Evolutionary conservation across 2,329 filamentous ascomycete species (phyloP), one percentile per base, ranked within the genome.

Genomic region (Aureobasidium sp.): DNA sequence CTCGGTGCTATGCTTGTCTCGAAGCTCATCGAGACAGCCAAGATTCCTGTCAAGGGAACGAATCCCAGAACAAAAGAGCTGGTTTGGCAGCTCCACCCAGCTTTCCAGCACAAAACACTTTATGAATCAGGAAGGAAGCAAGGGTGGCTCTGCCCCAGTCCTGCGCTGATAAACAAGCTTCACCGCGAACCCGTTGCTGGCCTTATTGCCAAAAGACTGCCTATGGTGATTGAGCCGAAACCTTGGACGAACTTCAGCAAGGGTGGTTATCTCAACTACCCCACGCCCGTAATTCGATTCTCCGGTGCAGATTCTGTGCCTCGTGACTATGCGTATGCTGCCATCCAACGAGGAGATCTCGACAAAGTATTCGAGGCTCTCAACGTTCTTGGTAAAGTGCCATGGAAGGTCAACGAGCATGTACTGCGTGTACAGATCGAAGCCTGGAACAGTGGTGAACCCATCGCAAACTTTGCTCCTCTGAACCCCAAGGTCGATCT

Each of bases 371-470:
- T 91, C 66, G 83, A 85, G 62, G 92, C 90, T 0, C 78, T 99
- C 5, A 90, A 96, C 72, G 88, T 95, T 21, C 81, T 99, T 1
- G 91, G 92, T 3, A 87, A 86, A 69, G 96, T 93, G 0, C 84
- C 88, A 4, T 99, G 94, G 94, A 83, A 81, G 62, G 87, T 99
- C 74, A 97, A 99, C 74, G 80, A 79, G 16, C 77, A 85, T 2
- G 86, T 97, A 1, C 87, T 96, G 65, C 79, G 88, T 57, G 88
- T 96, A 27, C 91, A 97, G 85, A 79, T 95, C 15, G 83, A 95
- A 68, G 91, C 88, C 0, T 99, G 94, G 94, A 99, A 99, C 71
- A 83, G 80, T 1, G 94, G 92, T 16, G 83, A 94, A 67, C 78
- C 78, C n/a, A 78, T 97, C 63, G 93, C 86, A 27, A 89, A 89